These are phyloP conservation scores for Agaricus bisporus DNA, from an alignment of 768 basidiomycete species.

Conservation along the genomic window DNA sequence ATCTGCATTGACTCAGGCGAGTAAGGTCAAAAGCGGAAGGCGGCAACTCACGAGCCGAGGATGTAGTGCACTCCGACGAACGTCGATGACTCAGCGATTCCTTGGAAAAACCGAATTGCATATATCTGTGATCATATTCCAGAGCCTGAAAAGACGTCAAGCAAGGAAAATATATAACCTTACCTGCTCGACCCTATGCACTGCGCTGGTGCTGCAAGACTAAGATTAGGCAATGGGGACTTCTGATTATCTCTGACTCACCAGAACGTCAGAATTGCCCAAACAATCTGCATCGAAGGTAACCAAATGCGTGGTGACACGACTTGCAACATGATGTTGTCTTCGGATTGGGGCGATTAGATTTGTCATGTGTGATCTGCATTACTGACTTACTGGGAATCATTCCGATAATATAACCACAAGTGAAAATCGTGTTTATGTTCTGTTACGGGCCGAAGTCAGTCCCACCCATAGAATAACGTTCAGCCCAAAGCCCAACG, in stretches of 20 bases:
- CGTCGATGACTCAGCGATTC: conserved; percentile 66
- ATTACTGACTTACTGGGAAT: conserved; percentile 44
- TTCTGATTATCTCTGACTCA: conserved; percentile 16
- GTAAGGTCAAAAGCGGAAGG: background rate
- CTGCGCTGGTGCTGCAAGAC: conserved; percentile 43
- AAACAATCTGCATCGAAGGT: conserved; percentile 57
- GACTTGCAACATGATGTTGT: conserved; percentile 62
- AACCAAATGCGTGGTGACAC: conserved; percentile 63
- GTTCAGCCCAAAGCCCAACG: conserved; percentile 21
- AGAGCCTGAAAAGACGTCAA: background rate
- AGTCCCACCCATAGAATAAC: background rate
- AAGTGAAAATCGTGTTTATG: conserved; percentile 68
- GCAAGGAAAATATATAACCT: background rate
- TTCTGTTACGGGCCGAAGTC: conserved; percentile 29
- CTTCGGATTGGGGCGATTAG: conserved; percentile 20
- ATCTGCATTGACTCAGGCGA: conserved; percentile 27
- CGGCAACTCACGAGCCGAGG: conserved; percentile 54
- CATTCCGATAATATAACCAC: conserved; percentile 73
- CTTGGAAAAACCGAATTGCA: conserved; percentile 69
- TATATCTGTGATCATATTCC: conserved; percentile 39
- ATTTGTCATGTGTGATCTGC: background rate
- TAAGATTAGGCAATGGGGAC: background rate
- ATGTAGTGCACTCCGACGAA: conserved; percentile 73
- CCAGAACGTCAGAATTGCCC: conserved; percentile 65
- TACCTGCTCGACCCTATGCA: conserved; percentile 52